Base-by-base conservation (phyloP, 2,329 filamentous ascomycete species). In the Epichloe coenophiala region DNA sequence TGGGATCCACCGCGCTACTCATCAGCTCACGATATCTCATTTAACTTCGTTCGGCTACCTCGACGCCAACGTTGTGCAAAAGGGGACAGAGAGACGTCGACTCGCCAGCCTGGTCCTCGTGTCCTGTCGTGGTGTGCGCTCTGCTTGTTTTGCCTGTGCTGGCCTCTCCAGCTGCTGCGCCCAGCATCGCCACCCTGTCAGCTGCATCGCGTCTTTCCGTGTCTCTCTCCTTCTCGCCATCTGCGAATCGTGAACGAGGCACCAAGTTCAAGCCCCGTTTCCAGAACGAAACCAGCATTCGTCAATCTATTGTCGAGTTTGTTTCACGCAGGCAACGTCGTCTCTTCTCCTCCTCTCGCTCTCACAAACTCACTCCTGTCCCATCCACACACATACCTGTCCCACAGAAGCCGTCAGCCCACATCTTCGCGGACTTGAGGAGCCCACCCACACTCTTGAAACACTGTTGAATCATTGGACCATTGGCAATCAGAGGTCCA, bases 31-130 rank as follows among this genome's bases (percentile, higher is more conserved):
- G 45, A 49, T 39, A 45, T 43, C 35, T 40, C 21, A 17, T 42
- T 38, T 37, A 52, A 42, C 23, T 41, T 38, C 31, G 23, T 36
- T 52, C 47, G 43, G 38, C 44, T 52, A 17, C 43, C 37, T 52
- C 47, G 36, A 47, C 43, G 47, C 36, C 48, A 38, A 33, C 23
- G 51, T 52, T 31, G 47, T 44, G 51, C 51, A 49, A 50, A 50
- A 42, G 41, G 47, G 37, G 35, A 17, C 39, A 17, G 17, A 17
- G 42, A 39, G 35, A 47, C 38, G 38, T 36, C 27, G 21, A 43
- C 11, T 43, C 43, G 44, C 37, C 49, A 13, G 44, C 27, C 17
- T 12, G 37, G 23, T 17, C 19, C 31, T 51, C 27, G 49, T 51
- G 49, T 41, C 48, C 44, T 46, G 48, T 35, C 21, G 35, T 7